These are phyloP conservation scores for Solanum ahanhuiri DNA, from an alignment of 257 asterid species.

Conservation along the genomic window DNA sequence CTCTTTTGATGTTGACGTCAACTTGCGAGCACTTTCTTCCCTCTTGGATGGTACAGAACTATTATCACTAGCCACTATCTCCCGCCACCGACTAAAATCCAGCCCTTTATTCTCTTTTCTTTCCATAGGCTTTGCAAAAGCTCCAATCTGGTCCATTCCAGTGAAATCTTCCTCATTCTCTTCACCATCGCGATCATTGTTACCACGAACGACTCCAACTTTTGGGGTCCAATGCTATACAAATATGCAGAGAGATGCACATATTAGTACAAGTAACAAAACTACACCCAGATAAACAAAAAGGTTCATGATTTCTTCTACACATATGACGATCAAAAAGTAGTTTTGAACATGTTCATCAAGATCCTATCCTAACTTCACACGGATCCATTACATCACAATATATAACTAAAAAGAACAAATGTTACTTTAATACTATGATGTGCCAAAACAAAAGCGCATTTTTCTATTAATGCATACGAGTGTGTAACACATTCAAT, in stretches of 20 bases:
- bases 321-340: background rate
- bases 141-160: conserved; percentile 29
- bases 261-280: background rate
- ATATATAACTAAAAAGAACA: background rate
- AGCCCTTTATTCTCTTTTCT: conserved; percentile 62
- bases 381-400: background rate
- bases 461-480: background rate
- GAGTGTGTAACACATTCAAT: background rate
- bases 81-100: conserved; percentile 50
- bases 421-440: background rate
- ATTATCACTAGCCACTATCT: conserved; percentile 22
- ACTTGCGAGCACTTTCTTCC: conserved; percentile 9
- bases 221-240: conserved; percentile 66
- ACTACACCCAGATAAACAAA: background rate
- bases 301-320: background rate
- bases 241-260: background rate
- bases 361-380: background rate
- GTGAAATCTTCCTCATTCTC: conserved; percentile 22
- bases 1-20: conserved; percentile 8
- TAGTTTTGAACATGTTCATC: background rate
- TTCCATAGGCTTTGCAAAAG: conserved; percentile 44
- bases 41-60: conserved; percentile 2
- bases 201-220: conserved; percentile 7
- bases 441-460: background rate
- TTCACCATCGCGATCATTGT: conserved; percentile 14